Evolutionary conservation across 2,329 filamentous ascomycete species (phyloP), one percentile per base, ranked within the genome.

Genomic region (Neodidymelliopsis sp.): DNA sequence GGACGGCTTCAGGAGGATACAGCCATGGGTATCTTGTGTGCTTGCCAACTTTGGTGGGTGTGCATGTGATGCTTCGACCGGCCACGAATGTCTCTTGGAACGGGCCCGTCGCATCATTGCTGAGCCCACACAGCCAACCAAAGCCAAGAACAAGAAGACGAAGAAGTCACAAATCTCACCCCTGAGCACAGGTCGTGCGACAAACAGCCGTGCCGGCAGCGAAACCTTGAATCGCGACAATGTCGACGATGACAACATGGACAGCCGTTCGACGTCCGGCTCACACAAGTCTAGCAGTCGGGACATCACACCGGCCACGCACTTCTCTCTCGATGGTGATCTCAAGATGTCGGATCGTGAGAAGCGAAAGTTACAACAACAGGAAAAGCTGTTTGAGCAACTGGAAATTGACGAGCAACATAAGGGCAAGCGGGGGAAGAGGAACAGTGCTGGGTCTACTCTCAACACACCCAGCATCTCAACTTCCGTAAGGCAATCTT

Each of bases 1-100:
- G 38, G 76, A 79, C 6, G 79, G 82, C 10, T 76, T 85, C 48
- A 81, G 82, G 45, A 82, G 84, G 16, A 74, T 77, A 0, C 86
- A 89, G 56, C 79, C 79, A 12, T 90, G 86, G 83, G 83, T 90
- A 6, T 81, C 85, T 40, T 81, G 80, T 29, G 85, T 91, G 7
- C 79, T 92, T 6, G 87, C 88, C 13, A 88, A 91, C 66, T 89
- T 90, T 62, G 89, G 89, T 13, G 89, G 88, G 13, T 93, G 89
- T 71, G 89, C 89, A 4, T 93, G 89, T 69, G 82, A 87, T 47
- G 65, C 59, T 15, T 65, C 67, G 4, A 63, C 65, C 16, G 68
- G 65, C 20, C 63, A 70, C 27, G 66, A 71, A 47, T 74, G 72
- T 50, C 62, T 73, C 11, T 49, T 73, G 12, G 69, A 73, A 38